phyloP scores from a whole-genome alignment of 768 basidiomycete species.

The Suillus bovinus region DNA sequence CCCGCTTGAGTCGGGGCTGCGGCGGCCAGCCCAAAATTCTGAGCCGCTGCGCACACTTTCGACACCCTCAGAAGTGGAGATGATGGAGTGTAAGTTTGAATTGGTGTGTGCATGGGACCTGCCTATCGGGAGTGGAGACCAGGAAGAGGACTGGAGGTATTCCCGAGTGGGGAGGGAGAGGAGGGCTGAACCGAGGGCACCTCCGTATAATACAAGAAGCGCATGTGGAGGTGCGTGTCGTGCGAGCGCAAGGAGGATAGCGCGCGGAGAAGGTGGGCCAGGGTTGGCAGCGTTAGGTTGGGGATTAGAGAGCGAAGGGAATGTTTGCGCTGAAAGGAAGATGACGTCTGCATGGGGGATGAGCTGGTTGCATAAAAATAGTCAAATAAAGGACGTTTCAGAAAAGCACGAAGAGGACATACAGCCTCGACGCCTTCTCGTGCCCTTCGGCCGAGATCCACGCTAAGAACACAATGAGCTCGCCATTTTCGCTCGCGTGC shows the following conservation, averaged over 20 bases:
- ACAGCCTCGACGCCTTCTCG: constrained; percentile 82
- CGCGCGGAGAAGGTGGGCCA: constrained; percentile 56
- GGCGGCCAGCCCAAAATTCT: constrained; percentile 68
- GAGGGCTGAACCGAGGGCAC: constrained; percentile 75
- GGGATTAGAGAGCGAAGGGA: constrained; percentile 14
- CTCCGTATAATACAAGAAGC: constrained; percentile 81
- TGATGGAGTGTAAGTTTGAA: constrained; percentile 17
- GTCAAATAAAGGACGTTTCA: background rate
- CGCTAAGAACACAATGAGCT: constrained; percentile 76
- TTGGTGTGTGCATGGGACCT: constrained; percentile 21
- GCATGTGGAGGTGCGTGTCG: constrained; percentile 70
- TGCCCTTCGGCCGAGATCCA: constrained; percentile 73
- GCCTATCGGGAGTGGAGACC: constrained; percentile 41
- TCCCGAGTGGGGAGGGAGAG: constrained; percentile 81
- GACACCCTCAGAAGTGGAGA: constrained; percentile 28
- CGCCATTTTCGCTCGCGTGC: constrained; percentile 85
- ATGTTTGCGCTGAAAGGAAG: constrained; percentile 51
- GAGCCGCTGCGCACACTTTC: constrained; percentile 65
- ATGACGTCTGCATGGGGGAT: constrained; percentile 82
- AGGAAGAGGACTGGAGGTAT: constrained; percentile 84
- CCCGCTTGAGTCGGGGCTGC: constrained; percentile 11
- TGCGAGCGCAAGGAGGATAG: constrained; percentile 74
- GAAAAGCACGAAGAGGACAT: constrained; percentile 28
- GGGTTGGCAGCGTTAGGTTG: constrained; percentile 58
- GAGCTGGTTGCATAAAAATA: constrained; percentile 44